These are phyloP conservation scores for Cystobasidium sp. DNA, from an alignment of 1,284 basidiomycete species.

Conservation along the genomic window DNA sequence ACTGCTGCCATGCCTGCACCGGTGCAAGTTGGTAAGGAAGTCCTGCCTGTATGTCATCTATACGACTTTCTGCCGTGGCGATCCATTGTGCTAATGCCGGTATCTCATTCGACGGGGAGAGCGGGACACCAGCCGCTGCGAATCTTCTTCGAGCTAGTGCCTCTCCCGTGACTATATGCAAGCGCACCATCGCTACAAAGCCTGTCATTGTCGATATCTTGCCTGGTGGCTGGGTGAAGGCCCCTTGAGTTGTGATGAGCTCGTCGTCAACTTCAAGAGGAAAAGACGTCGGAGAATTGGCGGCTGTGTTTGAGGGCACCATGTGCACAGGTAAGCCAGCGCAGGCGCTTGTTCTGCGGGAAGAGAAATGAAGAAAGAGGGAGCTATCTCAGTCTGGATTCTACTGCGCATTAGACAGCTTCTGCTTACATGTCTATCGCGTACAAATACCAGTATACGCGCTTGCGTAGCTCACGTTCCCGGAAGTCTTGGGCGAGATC, in stretches of 20 bases:
- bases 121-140: not conserved
- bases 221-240: constrained; percentile 53
- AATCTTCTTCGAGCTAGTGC: not conserved
- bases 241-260: constrained; percentile 55
- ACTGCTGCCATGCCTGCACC: constrained; percentile 17
- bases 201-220: constrained; percentile 32
- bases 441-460: constrained; percentile 44
- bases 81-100: constrained; percentile 7
- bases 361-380: constrained; percentile 14
- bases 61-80: constrained; percentile 11
- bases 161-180: constrained; percentile 13
- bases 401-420: too few species aligned
- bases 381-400: too few species aligned
- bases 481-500: constrained; percentile 9
- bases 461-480: constrained; percentile 35
- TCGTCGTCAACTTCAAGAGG: constrained; percentile 58
- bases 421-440: constrained; percentile 44
- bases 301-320: constrained; percentile 38
- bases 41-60: constrained; percentile 15
- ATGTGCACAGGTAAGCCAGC: constrained; percentile 51
- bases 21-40: constrained; percentile 19
- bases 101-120: not conserved
- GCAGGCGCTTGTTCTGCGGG: constrained; percentile 50
- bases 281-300: constrained; percentile 47
- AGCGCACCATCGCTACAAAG: constrained; percentile 17